Base-by-base conservation (phyloP, 148 eudicot species). In the Gaultheria prostrata region DNA sequence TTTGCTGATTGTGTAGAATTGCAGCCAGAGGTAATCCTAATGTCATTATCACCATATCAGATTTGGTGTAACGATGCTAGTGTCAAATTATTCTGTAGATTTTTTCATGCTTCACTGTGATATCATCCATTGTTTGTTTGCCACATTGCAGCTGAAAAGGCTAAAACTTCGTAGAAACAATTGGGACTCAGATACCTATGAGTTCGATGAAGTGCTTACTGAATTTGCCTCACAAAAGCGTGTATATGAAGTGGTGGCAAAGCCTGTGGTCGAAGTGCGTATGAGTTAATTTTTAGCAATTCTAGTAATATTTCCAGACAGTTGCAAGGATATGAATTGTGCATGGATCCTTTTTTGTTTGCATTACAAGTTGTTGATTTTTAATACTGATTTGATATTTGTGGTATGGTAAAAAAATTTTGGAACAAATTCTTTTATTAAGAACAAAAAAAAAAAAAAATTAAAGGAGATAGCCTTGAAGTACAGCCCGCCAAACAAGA, bases 181-280 rank as follows among this genome's bases (percentile, higher is more conserved):
- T 72, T 95, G 98, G 98, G 97, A 94, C 87, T 90, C 98, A 21
- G 98, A 95, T 83, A 93, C 98, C 45, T 95, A 87, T 84, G 97
- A 93, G 90, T 95, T 95, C 80, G 98, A 95, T 88, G 98, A 94
- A 89, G 94, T 95, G 85, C 84, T 95, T 72, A 95, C 98, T 46
- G 98, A 95, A 83, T 94, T 91, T 86, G 91, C 98, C 76, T 95
- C 98, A 75, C 98, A 95, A 85, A 95, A 95, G 89, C 98, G 98
- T 85, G 97, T 95, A 79, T 95, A 94, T 85, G 97, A 95, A 91
- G 98, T 90, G 17, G 98, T 95, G 80, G 98, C 98, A 65, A 95
- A 95, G 85, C 98, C 98, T 83, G 98, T 94, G 54, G 97, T 95
- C 82, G 98, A 95, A 96, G 98, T 92, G 69, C 77, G 63, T 73